These are phyloP conservation scores for Trichosporon sp. DNA, from an alignment of 1,284 basidiomycete species.

Conservation along the genomic window DNA sequence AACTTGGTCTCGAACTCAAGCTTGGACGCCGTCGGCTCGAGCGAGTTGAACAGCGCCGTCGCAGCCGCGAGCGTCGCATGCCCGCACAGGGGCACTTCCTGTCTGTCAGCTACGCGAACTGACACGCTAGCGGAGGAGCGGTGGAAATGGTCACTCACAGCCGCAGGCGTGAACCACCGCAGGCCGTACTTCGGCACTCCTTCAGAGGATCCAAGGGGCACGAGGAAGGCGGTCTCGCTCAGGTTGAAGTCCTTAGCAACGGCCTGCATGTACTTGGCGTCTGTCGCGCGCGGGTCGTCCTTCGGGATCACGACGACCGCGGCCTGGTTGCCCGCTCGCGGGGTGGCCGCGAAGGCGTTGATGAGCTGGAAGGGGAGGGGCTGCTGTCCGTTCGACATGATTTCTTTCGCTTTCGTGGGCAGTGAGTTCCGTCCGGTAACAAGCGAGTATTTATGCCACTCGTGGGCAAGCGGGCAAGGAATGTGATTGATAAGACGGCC, in stretches of 20 bases:
- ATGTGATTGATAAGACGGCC: background rate
- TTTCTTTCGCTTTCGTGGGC: background rate
- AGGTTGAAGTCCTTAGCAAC: constrained; percentile 37
- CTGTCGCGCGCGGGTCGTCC: constrained; percentile 22
- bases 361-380: constrained; percentile 28
- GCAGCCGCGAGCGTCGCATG: constrained; percentile 42
- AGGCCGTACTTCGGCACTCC: constrained; percentile 28
- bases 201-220: constrained; percentile 13
- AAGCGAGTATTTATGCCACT: background rate
- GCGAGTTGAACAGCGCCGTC: constrained; percentile 27
- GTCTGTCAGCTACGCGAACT: background rate
- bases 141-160: constrained; percentile 19
- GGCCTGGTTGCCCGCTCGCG: constrained; percentile 41
- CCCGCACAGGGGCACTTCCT: constrained; percentile 42
- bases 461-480: background rate
- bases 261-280: constrained; percentile 29
- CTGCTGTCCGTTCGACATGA: background rate
- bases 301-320: constrained; percentile 34
- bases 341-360: constrained; percentile 38
- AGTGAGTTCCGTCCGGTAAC: background rate
- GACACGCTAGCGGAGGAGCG: background rate
- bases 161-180: constrained; percentile 40
- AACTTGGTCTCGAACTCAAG: constrained; percentile 33
- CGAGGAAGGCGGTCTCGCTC: constrained; percentile 40
- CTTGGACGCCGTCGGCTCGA: constrained; percentile 17